phyloP scores from a whole-genome alignment of 305 asterid genomes.

The Rubia balearica region DNA sequence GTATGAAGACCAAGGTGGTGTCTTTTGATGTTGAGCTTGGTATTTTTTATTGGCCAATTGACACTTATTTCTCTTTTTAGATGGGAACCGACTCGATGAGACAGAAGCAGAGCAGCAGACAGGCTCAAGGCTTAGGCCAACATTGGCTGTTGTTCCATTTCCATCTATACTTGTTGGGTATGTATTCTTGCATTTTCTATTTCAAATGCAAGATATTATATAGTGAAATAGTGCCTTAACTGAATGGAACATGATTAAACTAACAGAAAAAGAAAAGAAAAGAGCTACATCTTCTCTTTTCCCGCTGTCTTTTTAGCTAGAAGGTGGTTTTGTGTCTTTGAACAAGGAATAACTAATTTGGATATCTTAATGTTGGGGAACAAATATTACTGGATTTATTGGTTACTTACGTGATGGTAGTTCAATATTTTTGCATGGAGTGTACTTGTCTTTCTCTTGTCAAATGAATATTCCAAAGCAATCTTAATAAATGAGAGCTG shows the following conservation, averaged over 20 bases:
- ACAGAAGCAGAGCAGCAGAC: constrained; percentile 76
- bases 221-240: background rate
- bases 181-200: constrained; percentile 17
- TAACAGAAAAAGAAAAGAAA: background rate
- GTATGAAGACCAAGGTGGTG: constrained; percentile 33
- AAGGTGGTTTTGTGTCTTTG: background rate
- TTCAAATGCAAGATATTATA: background rate
- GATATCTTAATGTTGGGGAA: background rate
- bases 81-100: constrained; percentile 69
- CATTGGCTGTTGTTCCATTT: constrained; percentile 83
- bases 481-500: background rate
- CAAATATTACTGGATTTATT: background rate
- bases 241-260: background rate
- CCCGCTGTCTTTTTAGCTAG: background rate
- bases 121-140: constrained; percentile 65
- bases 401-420: background rate
- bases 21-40: constrained; percentile 14
- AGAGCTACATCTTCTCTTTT: background rate
- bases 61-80: constrained; percentile 37
- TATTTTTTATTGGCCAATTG: constrained; percentile 20
- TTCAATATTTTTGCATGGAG: background rate
- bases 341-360: too few relatives aligned
- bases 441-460: background rate
- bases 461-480: background rate
- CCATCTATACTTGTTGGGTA: constrained; percentile 99